Percentiles rank a stretch among this genome's conserved stretches.
Conservation (phyloP, 352 stramenopile genomes). For the Peronospora farinosa region DNA sequence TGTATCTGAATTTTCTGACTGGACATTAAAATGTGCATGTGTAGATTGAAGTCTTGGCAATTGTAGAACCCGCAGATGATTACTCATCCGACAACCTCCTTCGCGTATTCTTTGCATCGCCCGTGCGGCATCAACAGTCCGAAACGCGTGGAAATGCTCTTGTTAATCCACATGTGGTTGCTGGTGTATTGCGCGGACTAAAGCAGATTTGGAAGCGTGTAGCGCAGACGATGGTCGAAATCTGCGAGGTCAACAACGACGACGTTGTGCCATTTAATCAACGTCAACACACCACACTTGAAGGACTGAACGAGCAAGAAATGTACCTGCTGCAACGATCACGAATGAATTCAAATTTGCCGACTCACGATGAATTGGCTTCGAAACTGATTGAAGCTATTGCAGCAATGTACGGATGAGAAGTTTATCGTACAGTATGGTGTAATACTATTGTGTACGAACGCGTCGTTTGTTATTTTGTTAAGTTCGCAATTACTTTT, state of each 20-base stretch:
- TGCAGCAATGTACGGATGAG: constrained; percentile 24
- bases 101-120: constrained; percentile 39
- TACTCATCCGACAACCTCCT: constrained; percentile 26
- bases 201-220: constrained; percentile 55
- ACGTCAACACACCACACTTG: constrained; percentile 6
- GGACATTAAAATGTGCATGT: neutral
- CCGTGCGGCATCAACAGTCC: constrained; percentile 16
- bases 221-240: constrained; percentile 37
- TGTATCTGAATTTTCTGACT: neutral
- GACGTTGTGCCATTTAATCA: constrained; percentile 17
- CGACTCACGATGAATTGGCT: constrained; percentile 51
- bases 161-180: constrained; percentile 39
- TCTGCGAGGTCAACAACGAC: constrained; percentile 22
- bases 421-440: too few relatives aligned
- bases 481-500: too few relatives aligned
- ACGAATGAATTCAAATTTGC: constrained; percentile 36
- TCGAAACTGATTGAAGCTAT: constrained; percentile 50
- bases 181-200: constrained; percentile 39
- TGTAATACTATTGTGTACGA: too few relatives aligned
- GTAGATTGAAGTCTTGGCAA: constrained; percentile 39
- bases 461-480: too few relatives aligned
- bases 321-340: constrained; percentile 30
- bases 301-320: constrained; percentile 20
- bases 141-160: constrained; percentile 21
- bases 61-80: constrained; percentile 36